These are phyloP conservation scores for Lactarius hatsudake DNA, from an alignment of 768 basidiomycete species.

Conservation along the genomic window DNA sequence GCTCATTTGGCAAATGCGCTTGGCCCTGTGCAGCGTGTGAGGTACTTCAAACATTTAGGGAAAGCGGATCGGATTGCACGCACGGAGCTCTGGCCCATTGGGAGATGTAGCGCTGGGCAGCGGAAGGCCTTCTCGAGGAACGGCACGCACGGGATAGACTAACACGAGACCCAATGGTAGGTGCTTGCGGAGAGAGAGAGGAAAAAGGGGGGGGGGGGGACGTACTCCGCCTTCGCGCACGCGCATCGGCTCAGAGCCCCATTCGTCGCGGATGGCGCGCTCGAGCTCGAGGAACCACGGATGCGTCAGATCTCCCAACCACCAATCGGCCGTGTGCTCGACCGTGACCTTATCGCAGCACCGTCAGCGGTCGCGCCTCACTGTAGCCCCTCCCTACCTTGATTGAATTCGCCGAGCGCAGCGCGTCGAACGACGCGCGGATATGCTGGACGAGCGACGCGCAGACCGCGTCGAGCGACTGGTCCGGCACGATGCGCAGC, in stretches of 20 bases:
- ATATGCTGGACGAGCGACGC: conserved; percentile 59
- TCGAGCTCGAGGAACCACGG: conserved; percentile 87
- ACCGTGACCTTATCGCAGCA: conserved; percentile 73
- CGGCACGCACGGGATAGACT: conserved; percentile 94
- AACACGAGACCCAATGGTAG: not conserved
- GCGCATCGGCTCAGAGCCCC: conserved; percentile 80
- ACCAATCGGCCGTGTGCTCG: conserved; percentile 90
- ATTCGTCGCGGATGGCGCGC: conserved; percentile 77
- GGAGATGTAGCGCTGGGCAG: conserved; percentile 89
- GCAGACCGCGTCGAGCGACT: conserved; percentile 70
- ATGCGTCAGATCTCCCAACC: conserved; percentile 86
- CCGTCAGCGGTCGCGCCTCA: not conserved
- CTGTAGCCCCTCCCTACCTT: conserved; percentile 43
- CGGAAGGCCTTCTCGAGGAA: conserved; percentile 89
- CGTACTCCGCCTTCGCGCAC: conserved; percentile 92
- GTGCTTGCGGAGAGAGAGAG: not conserved
- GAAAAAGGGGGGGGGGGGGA: not conserved
- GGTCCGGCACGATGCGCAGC: conserved; percentile 92
- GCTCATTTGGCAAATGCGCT: conserved; percentile 92
- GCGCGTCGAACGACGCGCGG: conserved; percentile 49
- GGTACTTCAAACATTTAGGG: too few relatives aligned
- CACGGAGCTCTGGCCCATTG: conserved; percentile 89
- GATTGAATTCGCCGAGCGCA: conserved; percentile 70
- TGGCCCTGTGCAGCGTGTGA: conserved; percentile 56
- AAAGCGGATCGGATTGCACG: conserved; percentile 30